Base-by-base conservation (phyloP, 2,329 filamentous ascomycete genomes). In the Acarospora socialis region DNA sequence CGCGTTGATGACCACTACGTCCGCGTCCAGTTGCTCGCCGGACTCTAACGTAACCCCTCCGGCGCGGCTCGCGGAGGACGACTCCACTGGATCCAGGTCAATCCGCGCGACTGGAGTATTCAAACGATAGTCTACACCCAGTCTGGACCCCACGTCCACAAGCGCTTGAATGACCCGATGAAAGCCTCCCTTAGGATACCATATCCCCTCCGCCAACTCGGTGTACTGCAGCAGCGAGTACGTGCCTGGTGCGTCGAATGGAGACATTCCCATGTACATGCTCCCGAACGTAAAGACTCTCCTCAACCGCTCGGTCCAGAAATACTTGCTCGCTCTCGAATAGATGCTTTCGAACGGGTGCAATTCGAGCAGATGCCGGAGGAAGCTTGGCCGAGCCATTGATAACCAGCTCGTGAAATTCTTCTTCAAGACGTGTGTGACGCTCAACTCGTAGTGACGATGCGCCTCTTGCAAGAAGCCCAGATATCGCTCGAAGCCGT, bases 261-360 rank as follows among this genome's bases (percentile, higher is more conserved):
- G 79, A 33, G 66, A 74, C 78, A 83, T 83, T 0, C 79, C 79
- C 73, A 83, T 78, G 47, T 84, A 83, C 78, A 83, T 84, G 44
- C 74, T 81, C 14, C 71, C 77, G 52, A 83, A 83, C 0, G 78
- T 82, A 42, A 83, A 83, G 0, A 78, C 77, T 16, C 77, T 57
- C 38, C 78, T 60, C 45, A 83, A 47, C 35, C 77, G 60, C 47
- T 82, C 77, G 0, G 73, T 76, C 60, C 61, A 66, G 51, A 83
- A 83, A 46, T 82, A 82, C 38, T 64, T 65, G 16, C 67, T 60
- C 3, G 76, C 72, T 17, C 79, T 57, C 5, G 60, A 60, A 59
- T 75, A 83, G 10, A 81, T 77, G 43, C 66, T 76, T 50, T 81
- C 73, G 39, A 82, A 74, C 0, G 76, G 77, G 56, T 81, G 78